Conservation (phyloP, 2,329 filamentous ascomycete species). For the Alternaria triticina region DNA sequence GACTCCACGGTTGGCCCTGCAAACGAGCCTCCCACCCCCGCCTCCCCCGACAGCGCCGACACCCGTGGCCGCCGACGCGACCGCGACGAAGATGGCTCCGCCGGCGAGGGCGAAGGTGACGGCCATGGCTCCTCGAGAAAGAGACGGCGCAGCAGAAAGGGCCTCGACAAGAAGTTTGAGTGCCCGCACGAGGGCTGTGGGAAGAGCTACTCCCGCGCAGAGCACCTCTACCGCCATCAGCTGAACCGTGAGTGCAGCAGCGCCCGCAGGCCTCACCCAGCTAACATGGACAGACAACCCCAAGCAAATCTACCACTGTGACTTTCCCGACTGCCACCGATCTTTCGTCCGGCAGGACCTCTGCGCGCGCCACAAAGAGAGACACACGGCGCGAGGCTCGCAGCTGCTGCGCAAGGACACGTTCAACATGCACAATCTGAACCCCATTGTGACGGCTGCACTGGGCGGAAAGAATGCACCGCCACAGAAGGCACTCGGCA, state of each 20-base stretch:
- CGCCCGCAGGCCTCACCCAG: background rate
- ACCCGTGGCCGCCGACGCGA: slow-evolving; percentile 48
- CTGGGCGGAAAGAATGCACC: slow-evolving; percentile 41
- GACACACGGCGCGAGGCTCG: slow-evolving; percentile 68
- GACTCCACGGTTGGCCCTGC: slow-evolving; percentile 34
- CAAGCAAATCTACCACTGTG: slow-evolving; percentile 93
- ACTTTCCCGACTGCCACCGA: slow-evolving; percentile 87
- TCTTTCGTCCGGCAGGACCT: slow-evolving; percentile 94
- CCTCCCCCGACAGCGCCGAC: slow-evolving; percentile 45
- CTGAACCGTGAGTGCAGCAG: slow-evolving; percentile 74
- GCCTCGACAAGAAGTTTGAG: slow-evolving; percentile 72
- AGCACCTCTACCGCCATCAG: slow-evolving; percentile 96
- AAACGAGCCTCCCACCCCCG: slow-evolving; percentile 39
- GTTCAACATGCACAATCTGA: slow-evolving; percentile 60
- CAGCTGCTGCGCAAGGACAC: slow-evolving; percentile 77
- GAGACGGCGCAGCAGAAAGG: slow-evolving; percentile 75
- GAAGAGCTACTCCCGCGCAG: slow-evolving; percentile 94
- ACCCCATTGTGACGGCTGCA: slow-evolving; percentile 51
- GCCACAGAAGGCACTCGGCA: slow-evolving; percentile 24
- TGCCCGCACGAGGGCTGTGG: slow-evolving; percentile 88
- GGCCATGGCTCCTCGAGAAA: slow-evolving; percentile 54
- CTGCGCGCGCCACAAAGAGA: slow-evolving; percentile 69
- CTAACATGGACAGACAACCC: slow-evolving; percentile 70
- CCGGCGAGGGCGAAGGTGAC: slow-evolving; percentile 37
- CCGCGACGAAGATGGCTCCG: slow-evolving; percentile 37